Conservation (phyloP, 257 asterid genomes). For the Solanum appendiculatum region DNA sequence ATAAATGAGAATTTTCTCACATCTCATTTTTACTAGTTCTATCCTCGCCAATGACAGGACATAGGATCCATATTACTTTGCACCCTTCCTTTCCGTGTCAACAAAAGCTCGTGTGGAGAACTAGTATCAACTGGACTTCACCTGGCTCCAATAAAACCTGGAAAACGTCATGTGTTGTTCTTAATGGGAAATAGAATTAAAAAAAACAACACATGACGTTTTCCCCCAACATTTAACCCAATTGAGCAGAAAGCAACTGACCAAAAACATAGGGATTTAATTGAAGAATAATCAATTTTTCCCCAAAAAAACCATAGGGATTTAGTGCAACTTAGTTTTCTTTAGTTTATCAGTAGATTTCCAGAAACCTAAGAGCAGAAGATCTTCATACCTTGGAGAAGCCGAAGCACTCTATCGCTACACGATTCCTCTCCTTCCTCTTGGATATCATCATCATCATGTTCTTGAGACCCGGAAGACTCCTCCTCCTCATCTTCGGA, state of each 20-base stretch:
- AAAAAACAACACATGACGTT: neutral
- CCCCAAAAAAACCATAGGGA: neutral
- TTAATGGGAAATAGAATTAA: neutral
- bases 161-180: neutral
- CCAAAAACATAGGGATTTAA: neutral
- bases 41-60: neutral
- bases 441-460: constrained; percentile 3
- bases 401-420: constrained; percentile 10
- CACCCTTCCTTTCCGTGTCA: neutral
- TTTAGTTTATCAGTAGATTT: neutral
- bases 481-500: constrained; percentile 5
- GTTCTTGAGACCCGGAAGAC: neutral
- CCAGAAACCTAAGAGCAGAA: neutral
- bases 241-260: neutral
- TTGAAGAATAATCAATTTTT: neutral
- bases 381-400: constrained; percentile 1
- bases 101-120: neutral
- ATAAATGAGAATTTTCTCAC: neutral
- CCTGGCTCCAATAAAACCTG: neutral
- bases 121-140: neutral
- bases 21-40: neutral
- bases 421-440: constrained; percentile 1
- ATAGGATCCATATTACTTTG: neutral
- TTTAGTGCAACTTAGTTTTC: neutral
- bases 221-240: neutral